A percentile compares a stretch with the other conserved stretches of the same genome.
Conservation (phyloP, 805 yeast species). For the Yamadazyma takamatsuzukensis region DNA sequence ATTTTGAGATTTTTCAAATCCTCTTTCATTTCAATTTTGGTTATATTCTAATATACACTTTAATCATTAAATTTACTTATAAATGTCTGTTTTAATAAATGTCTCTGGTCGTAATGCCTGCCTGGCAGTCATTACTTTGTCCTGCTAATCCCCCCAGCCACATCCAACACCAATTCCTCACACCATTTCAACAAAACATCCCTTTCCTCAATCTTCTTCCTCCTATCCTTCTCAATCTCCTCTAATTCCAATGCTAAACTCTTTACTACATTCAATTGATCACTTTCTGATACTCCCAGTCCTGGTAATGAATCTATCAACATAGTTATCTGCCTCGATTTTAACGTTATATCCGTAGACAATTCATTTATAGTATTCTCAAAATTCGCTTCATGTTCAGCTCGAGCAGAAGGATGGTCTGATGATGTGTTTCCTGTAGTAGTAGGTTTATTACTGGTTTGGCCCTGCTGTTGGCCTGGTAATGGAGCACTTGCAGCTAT, state of each 20-base stretch:
- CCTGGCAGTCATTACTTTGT: constrained; percentile 24
- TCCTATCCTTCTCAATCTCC: constrained; percentile 55
- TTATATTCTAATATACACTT: too few species aligned
- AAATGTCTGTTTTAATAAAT: background rate
- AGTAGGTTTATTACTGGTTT: constrained; percentile 5
- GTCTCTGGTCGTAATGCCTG: background rate
- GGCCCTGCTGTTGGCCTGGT: constrained; percentile 27
- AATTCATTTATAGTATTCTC: constrained; percentile 65
- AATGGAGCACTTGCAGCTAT: constrained; percentile 56
- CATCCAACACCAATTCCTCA: constrained; percentile 59
- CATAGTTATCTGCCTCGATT: constrained; percentile 80
- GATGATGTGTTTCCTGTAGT: constrained; percentile 5
- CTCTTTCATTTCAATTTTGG: too few species aligned
- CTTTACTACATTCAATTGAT: constrained; percentile 64
- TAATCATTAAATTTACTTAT: too few species aligned
- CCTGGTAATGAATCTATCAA: constrained; percentile 91
- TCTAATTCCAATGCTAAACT: constrained; percentile 59
- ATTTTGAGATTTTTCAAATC: too few species aligned
- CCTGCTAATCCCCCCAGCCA: constrained; percentile 52
- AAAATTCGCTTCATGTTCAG: constrained; percentile 18
- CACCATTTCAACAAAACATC: constrained; percentile 60
- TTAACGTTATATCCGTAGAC: constrained; percentile 78
- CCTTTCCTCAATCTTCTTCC: constrained; percentile 56
- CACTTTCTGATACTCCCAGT: constrained; percentile 75
- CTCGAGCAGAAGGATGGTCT: constrained; percentile 13